Conservation (phyloP, 345 rosid species). For the Chamaenerion angustifolium region DNA sequence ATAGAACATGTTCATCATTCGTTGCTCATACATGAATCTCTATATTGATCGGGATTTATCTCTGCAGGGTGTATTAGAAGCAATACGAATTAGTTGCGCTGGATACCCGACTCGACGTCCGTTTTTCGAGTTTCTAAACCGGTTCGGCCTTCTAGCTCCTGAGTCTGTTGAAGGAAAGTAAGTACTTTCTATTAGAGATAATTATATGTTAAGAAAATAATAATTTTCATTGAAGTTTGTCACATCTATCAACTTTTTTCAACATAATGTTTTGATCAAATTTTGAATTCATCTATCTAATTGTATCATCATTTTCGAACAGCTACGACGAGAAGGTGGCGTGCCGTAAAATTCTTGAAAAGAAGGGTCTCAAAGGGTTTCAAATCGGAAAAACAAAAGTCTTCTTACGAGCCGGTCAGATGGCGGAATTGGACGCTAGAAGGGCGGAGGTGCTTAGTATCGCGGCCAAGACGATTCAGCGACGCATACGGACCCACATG, state of each 20-base stretch:
- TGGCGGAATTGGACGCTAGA: conserved; percentile 93
- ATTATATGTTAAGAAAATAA: no score
- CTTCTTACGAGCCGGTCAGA: conserved; percentile 94
- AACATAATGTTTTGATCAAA: no score
- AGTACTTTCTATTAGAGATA: conserved; percentile 14
- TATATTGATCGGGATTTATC: conserved; percentile 7
- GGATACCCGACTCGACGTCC: conserved; percentile 94
- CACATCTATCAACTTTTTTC: no score
- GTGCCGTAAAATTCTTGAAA: conserved; percentile 64
- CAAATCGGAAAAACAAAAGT: conserved; percentile 98
- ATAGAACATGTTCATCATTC: neutral
- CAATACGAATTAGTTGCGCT: conserved; percentile 94
- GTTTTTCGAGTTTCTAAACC: conserved; percentile 73
- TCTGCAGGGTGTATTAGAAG: conserved; percentile 68
- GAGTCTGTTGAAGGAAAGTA: conserved; percentile 72
- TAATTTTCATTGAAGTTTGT: no score
- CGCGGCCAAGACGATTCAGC: conserved; percentile 80
- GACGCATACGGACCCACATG: conserved; percentile 53
- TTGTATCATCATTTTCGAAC: conserved; percentile 9
- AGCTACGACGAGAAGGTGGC: conserved; percentile 77
- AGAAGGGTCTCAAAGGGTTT: conserved; percentile 75
- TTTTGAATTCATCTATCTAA: no score
- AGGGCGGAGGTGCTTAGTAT: conserved; percentile 64
- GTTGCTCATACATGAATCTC: neutral
- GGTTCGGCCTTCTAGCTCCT: conserved; percentile 75